These are phyloP conservation scores for Diddensiella transvaalensis DNA, from an alignment of 805 yeast genomes.

Conservation along the genomic window DNA sequence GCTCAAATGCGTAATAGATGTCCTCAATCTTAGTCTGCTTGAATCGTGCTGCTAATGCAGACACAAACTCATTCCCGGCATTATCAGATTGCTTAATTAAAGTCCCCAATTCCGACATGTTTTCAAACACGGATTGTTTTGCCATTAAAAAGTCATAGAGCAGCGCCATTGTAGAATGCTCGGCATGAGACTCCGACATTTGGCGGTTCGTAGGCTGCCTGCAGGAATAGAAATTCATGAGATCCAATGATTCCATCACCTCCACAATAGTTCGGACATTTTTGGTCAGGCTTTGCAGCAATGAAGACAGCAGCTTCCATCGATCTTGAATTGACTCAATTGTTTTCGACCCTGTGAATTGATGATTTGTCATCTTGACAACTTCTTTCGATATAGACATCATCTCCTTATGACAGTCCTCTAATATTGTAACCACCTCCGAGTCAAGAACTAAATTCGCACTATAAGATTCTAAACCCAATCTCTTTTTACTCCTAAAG, in stretches of 20 bases:
- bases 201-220: constrained; percentile 10
- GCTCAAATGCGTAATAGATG: constrained; percentile 16
- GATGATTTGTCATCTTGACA: constrained; percentile 8
- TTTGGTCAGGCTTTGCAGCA: constrained; percentile 16
- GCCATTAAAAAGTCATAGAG: constrained; percentile 65
- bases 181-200: constrained; percentile 2
- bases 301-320: constrained; percentile 14
- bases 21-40: constrained; percentile 20
- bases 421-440: constrained; percentile 17
- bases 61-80: constrained; percentile 18
- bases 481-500: neutral
- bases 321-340: constrained; percentile 17
- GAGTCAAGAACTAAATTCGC: constrained; percentile 14
- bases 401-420: constrained; percentile 14
- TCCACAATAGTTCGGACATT: constrained; percentile 29
- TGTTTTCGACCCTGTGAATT: constrained; percentile 1
- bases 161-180: constrained; percentile 25
- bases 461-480: constrained; percentile 22
- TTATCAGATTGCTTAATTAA: constrained; percentile 16
- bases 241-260: constrained; percentile 35
- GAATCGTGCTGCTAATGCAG: constrained; percentile 18
- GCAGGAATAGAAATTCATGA: constrained; percentile 23
- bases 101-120: constrained; percentile 12
- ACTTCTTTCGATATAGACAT: constrained; percentile 10
- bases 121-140: constrained; percentile 63